Base-by-base conservation (phyloP, 495 filamentous ascomycete species). In the Cenococcum geophilum region DNA sequence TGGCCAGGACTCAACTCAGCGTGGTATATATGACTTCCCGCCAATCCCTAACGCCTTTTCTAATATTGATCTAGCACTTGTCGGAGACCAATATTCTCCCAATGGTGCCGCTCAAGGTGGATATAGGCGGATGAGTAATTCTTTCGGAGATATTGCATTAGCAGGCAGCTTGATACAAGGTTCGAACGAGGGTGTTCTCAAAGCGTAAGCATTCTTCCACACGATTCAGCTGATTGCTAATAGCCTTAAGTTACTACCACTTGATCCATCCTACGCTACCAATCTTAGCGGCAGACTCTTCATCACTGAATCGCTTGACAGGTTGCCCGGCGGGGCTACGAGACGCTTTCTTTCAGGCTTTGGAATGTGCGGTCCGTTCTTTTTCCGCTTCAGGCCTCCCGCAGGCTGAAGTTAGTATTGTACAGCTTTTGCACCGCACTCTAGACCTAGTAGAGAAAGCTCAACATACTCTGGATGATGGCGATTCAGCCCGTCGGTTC, bases 41-140 rank as follows among this genome's bases (percentile, higher is more conserved):
- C 67, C 76, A 59, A 52, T 73, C 66, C 75, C 73, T 47, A 66
- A 66, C 47, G 70, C 61, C 23, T 0, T 66, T 71, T 21, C 64
- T 62, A 32, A 63, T 27, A 18, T 65, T 64, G 14, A 18, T 20
- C n/a, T 21, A 45, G 16, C 43, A 22, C 57, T 63, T 50, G 59
- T 57, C 40, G 64, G 59, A 21, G 57, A 60, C 14, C 55, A 75
- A 16, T 76, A 77, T 36, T 66, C 76, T 12, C 69, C 71, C 5
- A 80, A 78, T 56, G 77, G 79, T n/a, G 42, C 60, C 14, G 11
- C 6, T 8, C 53, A 52, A 22, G 16, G 18, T 12, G 14, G 40
- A 11, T 14, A 56, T 8, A 51, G 60, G 20, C 65, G 40, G 4
- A 45, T 45, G 40, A 45, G 65, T 23, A 12, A 54, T 22, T 68